These are phyloP conservation scores for Prunus mira DNA, from an alignment of 306 rosid genomes.

Conservation along the genomic window DNA sequence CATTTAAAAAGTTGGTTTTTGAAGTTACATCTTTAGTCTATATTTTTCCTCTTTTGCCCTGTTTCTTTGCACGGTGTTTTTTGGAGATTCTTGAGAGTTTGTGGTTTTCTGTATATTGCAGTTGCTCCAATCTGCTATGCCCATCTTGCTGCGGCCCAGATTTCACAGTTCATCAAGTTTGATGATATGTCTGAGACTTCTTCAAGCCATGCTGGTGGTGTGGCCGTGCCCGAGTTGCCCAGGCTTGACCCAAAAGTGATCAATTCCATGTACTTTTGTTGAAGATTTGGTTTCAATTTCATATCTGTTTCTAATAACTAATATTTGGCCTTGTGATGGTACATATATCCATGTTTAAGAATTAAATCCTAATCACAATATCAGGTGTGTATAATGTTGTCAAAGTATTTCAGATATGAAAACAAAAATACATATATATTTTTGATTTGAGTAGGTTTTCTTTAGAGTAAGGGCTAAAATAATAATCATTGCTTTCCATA, in stretches of 20 bases:
- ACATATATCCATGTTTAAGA: too few species aligned
- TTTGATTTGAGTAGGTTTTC: too few species aligned
- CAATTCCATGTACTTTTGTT: constrained; percentile 48
- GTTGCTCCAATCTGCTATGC: constrained; percentile 93
- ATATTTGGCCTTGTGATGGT: too few species aligned
- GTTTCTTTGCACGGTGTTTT: neutral
- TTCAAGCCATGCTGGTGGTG: constrained; percentile 51
- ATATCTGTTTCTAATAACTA: too few species aligned
- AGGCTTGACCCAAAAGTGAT: constrained; percentile 37
- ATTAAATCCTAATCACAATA: too few species aligned
- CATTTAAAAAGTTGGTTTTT: neutral
- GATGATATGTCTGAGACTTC: constrained; percentile 73
- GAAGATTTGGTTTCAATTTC: too few species aligned
- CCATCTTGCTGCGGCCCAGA: constrained; percentile 77
- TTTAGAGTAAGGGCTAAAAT: too few species aligned
- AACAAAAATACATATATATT: too few species aligned
- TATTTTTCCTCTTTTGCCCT: neutral
- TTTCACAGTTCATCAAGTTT: constrained; percentile 67
- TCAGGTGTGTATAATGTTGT: too few species aligned
- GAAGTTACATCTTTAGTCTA: neutral
- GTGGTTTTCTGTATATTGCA: constrained; percentile 18
- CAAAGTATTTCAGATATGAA: too few species aligned
- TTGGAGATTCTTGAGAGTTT: too few species aligned
- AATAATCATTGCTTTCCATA: too few species aligned
- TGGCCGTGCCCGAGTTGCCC: constrained; percentile 69